These are phyloP conservation scores for Phoenix roebelenii DNA, from an alignment of 176 grass and related monocot genomes.

Conservation along the genomic window DNA sequence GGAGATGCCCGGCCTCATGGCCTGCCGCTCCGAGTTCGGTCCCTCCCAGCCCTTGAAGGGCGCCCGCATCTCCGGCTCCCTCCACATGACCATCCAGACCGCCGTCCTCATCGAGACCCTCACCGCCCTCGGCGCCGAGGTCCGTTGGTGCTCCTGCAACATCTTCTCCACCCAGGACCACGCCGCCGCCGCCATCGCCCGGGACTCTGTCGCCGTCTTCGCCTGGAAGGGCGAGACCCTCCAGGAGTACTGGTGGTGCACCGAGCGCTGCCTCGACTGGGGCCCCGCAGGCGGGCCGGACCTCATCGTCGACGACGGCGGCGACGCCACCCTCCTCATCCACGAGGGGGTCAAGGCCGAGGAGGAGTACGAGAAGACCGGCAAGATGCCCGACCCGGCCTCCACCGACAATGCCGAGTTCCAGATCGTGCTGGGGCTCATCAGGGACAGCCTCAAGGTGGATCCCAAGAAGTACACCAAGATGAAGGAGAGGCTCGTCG, in stretches of 20 bases:
- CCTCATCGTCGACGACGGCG: constrained; percentile 92
- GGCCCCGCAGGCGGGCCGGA: constrained; percentile 59
- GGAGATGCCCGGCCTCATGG: constrained; percentile 94
- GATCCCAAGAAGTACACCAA: constrained; percentile 76
- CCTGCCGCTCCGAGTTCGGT: constrained; percentile 79
- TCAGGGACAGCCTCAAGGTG: constrained; percentile 68
- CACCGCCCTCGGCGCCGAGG: constrained; percentile 19
- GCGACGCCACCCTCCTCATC: constrained; percentile 84
- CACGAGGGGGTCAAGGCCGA: constrained; percentile 89
- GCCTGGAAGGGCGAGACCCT: constrained; percentile 97
- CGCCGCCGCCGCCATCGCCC: constrained; percentile 86
- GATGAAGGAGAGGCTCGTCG: constrained; percentile 94
- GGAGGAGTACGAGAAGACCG: constrained; percentile 75
- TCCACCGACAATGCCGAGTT: constrained; percentile 95
- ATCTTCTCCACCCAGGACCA: constrained; percentile 29
- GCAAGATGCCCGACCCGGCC: constrained; percentile 60
- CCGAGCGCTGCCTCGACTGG: constrained; percentile 93
- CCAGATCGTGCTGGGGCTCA: constrained; percentile 83
- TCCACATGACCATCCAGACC: constrained; percentile 99
- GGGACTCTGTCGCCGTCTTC: constrained; percentile 80
- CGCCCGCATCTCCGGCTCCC: constrained; percentile 71
- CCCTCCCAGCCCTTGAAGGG: constrained; percentile 71
- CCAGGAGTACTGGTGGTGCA: constrained; percentile 99
- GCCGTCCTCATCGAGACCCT: constrained; percentile 98
- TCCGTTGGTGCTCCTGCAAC: too few species aligned